Base-by-base conservation (phyloP, 257 asterid genomes). In the Eucommia ulmoides region DNA sequence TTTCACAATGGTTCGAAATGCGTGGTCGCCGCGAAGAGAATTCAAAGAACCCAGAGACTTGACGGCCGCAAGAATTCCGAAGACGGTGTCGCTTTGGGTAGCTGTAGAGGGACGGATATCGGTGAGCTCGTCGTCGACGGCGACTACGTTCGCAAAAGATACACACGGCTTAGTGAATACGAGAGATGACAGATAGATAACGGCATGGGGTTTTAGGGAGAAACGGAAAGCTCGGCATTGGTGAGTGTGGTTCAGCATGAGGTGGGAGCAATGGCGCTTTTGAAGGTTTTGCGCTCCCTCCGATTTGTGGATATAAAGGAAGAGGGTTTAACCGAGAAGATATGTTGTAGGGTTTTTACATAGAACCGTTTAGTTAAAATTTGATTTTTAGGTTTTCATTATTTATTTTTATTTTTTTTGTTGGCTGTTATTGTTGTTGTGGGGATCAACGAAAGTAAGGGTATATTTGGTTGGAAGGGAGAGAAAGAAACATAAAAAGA, bases 41-140 rank as follows among this genome's bases (percentile, higher is more conserved):
- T 45, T 62, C 12, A 66, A 20, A 5, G 70, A 53, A 25, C 69
- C 60, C 51, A 59, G 55, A 33, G 60, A 52, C 50, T 61, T 50
- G n/a, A 88, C 63, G 55, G 55, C 74, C 16, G n/a, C 45, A 59
- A 79, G 67, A 35, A 79, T 68, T 41, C 17, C 58, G 4, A 72
- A 60, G 19, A 49, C 63, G 44, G 55, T 50, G 65, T 68, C 82
- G 63, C 60, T 45, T 17, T 20, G 53, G 19, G 66, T 1, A 38
- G 45, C 7, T 14, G 12, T 8, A 29, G n/a, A 1, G 2, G 45
- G 8, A 14, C 6, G 64, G 24, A 25, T 51, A 22, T 71, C 61
- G 41, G 56, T 5, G 44, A 57, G 67, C 8, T 49, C 19, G 22
- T 16, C 41, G 56, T 29, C 51, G 44, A 59, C 71, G 66, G 71